Evolutionary conservation across 805 yeast species (phyloP), one percentile per base, ranked within the genome.

Genomic region (Candida ovalis): DNA sequence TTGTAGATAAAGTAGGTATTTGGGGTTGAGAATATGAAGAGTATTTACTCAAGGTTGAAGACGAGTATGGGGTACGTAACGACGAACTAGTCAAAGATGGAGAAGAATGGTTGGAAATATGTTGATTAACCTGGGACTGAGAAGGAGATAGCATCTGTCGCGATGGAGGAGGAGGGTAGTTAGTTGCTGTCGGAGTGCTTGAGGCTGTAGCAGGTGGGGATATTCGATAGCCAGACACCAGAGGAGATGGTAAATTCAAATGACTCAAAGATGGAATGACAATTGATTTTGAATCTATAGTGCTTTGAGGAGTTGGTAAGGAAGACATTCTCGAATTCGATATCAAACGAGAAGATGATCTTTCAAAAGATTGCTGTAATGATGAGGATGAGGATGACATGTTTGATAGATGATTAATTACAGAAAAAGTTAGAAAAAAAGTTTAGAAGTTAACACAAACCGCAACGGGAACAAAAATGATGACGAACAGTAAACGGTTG

Each of bases 331-430:
- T 35, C 9, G 7, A 39, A 15, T 40, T 30, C 17, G 45, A 21
- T 3, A 43, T 35, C 12, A 41, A 43, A n/a, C 36, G 39, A 37
- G 44, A 43, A 8, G 50, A 38, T 28, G 56, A 50, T 40, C 56
- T 43, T 25, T 53, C 56, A 28, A 51, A 47, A 4, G 51, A 48
- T 27, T 48, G 51, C 3, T 45, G 51, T 23, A 40, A 39, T 15
- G 42, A 27, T n/a, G 54, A 50, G n/a, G 54, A 30, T 19, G 32
- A 45, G 18, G 43, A 30, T 9, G 35, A 15, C 35, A 30, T 30
- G 28, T 7, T 10, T 30, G 35, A 12, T 12, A 7, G 35, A 30
- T 30, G 9, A 17, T 8, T 13, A 30, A 17, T 12, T 4, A 15
- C 17, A 4, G 35, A 15, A 30, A 12, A 30, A 30, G 15, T 10